These are phyloP conservation scores for Mentha longifolia DNA, from an alignment of 257 asterid species.

Conservation along the genomic window DNA sequence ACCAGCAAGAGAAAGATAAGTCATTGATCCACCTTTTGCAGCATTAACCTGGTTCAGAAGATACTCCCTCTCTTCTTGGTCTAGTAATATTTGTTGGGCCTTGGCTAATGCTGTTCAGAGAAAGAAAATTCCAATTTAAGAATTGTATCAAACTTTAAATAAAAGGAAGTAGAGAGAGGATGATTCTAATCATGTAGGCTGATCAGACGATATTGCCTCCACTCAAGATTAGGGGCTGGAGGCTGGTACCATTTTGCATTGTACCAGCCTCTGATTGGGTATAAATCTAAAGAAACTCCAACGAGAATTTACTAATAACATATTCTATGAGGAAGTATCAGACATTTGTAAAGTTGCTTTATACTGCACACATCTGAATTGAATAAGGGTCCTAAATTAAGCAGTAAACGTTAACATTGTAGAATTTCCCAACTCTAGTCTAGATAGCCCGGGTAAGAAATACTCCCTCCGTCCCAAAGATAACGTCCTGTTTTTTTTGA, in stretches of 20 bases:
- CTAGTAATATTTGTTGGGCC: slow-evolving; percentile 89
- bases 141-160: slow-evolving; percentile 16
- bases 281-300: no score
- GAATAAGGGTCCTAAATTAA: slow-evolving; percentile 16
- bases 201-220: slow-evolving; percentile 7
- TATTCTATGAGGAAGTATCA: no score
- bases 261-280: no score
- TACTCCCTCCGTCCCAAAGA: no score
- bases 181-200: neutral
- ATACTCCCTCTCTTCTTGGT: slow-evolving; percentile 92
- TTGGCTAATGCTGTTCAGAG: slow-evolving; percentile 79
- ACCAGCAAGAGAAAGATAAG: slow-evolving; percentile 7
- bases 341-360: neutral
- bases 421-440: slow-evolving; percentile 1
- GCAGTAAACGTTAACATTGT: neutral
- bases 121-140: slow-evolving; percentile 26
- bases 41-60: slow-evolving; percentile 84
- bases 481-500: no score
- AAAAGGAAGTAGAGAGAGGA: slow-evolving; percentile 1
- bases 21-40: slow-evolving; percentile 73
- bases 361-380: slow-evolving; percentile 2
- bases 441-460: neutral
- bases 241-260: neutral
- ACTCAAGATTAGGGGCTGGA: neutral
- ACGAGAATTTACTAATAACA: no score